Evolutionary conservation across 352 stramenopile species (phyloP).

Genomic region (Globisporangium rhizosaccharum): DNA sequence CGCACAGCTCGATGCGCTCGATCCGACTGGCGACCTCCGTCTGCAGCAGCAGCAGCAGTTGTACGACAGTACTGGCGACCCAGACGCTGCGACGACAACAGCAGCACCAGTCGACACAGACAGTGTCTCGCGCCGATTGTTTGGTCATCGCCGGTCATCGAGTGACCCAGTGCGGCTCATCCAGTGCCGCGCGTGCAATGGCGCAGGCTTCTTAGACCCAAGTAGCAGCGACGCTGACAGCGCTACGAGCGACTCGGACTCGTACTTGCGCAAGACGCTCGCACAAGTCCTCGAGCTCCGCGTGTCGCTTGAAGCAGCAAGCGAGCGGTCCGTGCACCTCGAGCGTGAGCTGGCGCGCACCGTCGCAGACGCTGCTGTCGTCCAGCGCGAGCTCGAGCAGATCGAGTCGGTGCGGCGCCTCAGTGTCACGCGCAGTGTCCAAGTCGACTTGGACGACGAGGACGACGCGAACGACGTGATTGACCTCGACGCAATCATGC

Average conservation of each 20-base stretch:
- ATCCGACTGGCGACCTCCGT: constrained; percentile 3
- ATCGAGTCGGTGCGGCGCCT: constrained; percentile 27
- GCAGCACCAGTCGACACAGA: background rate
- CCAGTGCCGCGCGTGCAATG: constrained; percentile 43
- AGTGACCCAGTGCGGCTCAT: constrained; percentile 32
- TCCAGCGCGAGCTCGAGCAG: constrained; percentile 35
- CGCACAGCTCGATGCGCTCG: constrained; percentile 24
- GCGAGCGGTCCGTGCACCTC: constrained; percentile 19
- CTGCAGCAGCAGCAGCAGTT: background rate
- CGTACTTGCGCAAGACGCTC: constrained; percentile 58
- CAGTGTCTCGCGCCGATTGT: constrained; percentile 4
- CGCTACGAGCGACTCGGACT: constrained; percentile 23
- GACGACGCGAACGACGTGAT: constrained; percentile 20
- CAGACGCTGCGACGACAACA: background rate
- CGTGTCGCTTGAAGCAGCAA: constrained; percentile 31
- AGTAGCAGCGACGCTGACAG: constrained; percentile 8
- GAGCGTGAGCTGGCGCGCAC: constrained; percentile 36
- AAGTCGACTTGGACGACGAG: constrained; percentile 50
- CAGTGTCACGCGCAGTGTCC: constrained; percentile 27
- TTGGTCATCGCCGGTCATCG: constrained; percentile 9
- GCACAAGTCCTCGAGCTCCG: constrained; percentile 57
- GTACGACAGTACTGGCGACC: background rate
- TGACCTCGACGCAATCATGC: constrained; percentile 44
- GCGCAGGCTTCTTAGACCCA: constrained; percentile 41
- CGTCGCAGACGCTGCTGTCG: constrained; percentile 16